phyloP scores from a whole-genome alignment of 108 stramenopile species.

The Skeletonema marinoi region DNA sequence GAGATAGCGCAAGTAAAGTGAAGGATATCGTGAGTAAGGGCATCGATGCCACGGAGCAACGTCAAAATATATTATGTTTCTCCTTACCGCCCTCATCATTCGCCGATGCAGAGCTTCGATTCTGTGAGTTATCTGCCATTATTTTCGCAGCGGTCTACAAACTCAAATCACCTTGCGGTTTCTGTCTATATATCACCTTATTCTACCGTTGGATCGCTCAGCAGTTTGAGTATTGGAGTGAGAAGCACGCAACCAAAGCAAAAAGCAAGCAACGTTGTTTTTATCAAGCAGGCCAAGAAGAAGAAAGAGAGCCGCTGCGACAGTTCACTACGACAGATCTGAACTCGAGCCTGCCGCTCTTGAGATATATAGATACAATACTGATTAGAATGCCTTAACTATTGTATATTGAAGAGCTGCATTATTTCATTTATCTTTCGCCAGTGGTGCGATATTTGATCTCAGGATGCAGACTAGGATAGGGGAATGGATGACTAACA shows the following conservation, averaged over 20 bases:
- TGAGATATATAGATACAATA: no score
- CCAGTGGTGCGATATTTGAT: conserved; percentile 38
- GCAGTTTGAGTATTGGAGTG: no score
- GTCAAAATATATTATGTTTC: background rate
- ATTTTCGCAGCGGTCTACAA: background rate
- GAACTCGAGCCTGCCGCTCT: no score
- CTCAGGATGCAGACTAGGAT: conserved; percentile 44
- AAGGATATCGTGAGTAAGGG: background rate
- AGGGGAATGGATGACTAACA: conserved; percentile 74
- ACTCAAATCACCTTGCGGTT: background rate
- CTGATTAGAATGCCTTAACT: no score
- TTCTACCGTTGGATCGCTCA: background rate
- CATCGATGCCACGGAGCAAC: background rate
- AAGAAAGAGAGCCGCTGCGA: no score
- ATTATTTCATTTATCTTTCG: background rate
- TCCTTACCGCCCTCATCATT: background rate
- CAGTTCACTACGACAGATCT: no score
- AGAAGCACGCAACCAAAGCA: no score
- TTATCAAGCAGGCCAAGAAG: no score
- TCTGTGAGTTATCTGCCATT: background rate
- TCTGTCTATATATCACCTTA: background rate
- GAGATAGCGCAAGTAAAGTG: background rate
- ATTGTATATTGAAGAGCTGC: background rate
- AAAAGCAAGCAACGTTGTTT: no score
- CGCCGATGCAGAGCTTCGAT: background rate